These are phyloP conservation scores for Fusarium nanum DNA, from an alignment of 2,329 filamentous ascomycete genomes.

Conservation along the genomic window DNA sequence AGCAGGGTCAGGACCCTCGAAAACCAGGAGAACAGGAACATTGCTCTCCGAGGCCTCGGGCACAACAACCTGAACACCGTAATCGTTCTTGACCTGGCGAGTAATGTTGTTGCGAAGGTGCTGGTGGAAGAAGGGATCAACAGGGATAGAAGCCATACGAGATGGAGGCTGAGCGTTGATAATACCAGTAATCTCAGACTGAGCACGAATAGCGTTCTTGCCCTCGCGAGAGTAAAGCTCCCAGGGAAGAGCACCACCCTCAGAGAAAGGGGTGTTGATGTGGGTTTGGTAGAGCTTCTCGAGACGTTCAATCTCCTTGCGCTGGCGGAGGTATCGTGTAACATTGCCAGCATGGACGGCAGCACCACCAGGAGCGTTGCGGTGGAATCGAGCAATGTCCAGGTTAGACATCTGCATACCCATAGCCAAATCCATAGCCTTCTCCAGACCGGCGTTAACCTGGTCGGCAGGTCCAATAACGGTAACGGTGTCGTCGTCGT, in stretches of 20 bases:
- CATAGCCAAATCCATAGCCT: constrained; percentile 87
- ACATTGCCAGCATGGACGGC: constrained; percentile 85
- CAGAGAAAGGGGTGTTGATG: constrained; percentile 81
- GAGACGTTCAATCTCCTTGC: constrained; percentile 83
- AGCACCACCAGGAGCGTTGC: constrained; percentile 76
- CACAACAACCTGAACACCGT: constrained; percentile 79
- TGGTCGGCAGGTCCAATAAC: constrained; percentile 83
- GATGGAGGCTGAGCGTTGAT: constrained; percentile 79
- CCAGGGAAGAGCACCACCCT: constrained; percentile 80
- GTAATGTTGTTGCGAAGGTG: constrained; percentile 75
- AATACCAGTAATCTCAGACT: constrained; percentile 79
- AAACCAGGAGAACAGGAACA: constrained; percentile 77
- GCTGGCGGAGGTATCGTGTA: constrained; percentile 86
- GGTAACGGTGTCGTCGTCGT: constrained; percentile 85
- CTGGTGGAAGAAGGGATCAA: constrained; percentile 84
- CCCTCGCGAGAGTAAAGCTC: constrained; percentile 88
- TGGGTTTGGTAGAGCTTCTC: constrained; percentile 85
- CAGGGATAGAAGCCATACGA: constrained; percentile 72
- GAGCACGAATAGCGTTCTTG: constrained; percentile 82
- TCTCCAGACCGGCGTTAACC: constrained; percentile 80
- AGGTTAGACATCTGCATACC: constrained; percentile 87
- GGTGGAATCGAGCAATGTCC: constrained; percentile 84
- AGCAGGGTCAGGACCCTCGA: constrained; percentile 70
- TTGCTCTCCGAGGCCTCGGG: constrained; percentile 71
- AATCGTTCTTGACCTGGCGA: constrained; percentile 72